Base-by-base conservation (phyloP, 2,329 filamentous ascomycete genomes). In the Fusarium luffae region DNA sequence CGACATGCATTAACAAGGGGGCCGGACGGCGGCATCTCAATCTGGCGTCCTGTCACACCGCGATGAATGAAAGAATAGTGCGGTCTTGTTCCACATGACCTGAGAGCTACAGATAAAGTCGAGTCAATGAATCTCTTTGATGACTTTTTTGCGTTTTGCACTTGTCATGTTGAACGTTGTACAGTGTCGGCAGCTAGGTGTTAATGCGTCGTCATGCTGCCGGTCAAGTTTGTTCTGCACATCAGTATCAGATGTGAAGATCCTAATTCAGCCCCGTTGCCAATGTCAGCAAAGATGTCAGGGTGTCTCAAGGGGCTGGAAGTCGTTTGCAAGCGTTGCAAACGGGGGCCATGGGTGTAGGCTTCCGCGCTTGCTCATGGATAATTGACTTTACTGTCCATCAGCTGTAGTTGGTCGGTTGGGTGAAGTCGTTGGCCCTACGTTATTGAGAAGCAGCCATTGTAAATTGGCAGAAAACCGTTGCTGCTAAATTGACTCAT, bases 161-260 rank as follows among this genome's bases (percentile, higher is more conserved):
- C 27, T 59, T 25, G 54, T 50, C 21, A 49, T 56, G 49, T 55
- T 51, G 11, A 54, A 56, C 50, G 67, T 63, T 46, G 40, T 56
- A 67, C 66, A 19, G 21, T 25, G 13, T 54, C 56, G 25, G 52
- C 57, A 62, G 44, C 54, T 54, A 56, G 30, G 54, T 52, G 57
- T 47, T 13, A 14, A 43, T 42, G 25, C n/a, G 34, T 32, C 46
- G 34, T 18, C 23, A 40, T 23, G 7, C 27, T 58, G 42, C 42
- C 28, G 32, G 21, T 54, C 61, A 69, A 65, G 69, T 57, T 74
- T 65, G 50, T 56, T 42, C 48, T 48, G 48, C 56, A 50, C 43
- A 59, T 69, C 54, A 47, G 32, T 40, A 55, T 65, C 19, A 65
- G 37, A 46, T 25, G 43, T 55, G 63, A 72, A 68, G 60, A 64